Evolutionary conservation across 306 rosid species (phyloP).

Genomic region (Vicia villosa): DNA sequence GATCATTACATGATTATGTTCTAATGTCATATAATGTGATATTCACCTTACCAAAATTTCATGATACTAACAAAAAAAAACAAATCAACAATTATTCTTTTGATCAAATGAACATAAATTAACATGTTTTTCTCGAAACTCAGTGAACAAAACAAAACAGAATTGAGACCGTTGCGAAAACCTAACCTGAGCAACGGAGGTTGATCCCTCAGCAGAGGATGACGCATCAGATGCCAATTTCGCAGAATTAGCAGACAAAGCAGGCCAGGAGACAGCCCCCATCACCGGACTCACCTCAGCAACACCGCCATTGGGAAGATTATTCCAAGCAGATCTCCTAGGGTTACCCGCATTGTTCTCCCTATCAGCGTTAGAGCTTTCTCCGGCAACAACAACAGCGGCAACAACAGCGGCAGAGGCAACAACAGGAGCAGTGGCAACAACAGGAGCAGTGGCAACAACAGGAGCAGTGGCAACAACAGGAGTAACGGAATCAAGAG

Average conservation of each 20-base stretch:
- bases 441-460: neutral
- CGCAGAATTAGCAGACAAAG: constrained; percentile 61
- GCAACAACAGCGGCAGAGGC: neutral
- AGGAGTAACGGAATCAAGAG: constrained; percentile 45
- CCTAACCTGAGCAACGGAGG: constrained; percentile 62
- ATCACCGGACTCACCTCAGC: constrained; percentile 60
- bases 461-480: neutral
- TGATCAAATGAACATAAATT: neutral
- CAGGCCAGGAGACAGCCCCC: constrained; percentile 82
- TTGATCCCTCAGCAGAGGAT: constrained; percentile 29
- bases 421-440: neutral
- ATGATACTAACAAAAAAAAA: neutral
- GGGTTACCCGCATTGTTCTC: constrained; percentile 44
- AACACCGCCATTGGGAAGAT: constrained; percentile 54
- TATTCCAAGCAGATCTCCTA: constrained; percentile 74
- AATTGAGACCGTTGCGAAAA: constrained; percentile 7
- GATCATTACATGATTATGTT: neutral
- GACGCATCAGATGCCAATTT: constrained; percentile 53
- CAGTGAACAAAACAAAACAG: neutral
- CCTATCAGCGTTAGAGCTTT: constrained; percentile 42
- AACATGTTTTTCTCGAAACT: neutral
- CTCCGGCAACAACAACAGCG: neutral
- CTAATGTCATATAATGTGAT: neutral
- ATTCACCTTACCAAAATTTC: neutral
- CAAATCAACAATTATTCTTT: neutral